Evolutionary conservation across 148 eudicot genomes (phyloP), one percentile per base, ranked within the genome.

Genomic region (Camellia lanceoleosa): DNA sequence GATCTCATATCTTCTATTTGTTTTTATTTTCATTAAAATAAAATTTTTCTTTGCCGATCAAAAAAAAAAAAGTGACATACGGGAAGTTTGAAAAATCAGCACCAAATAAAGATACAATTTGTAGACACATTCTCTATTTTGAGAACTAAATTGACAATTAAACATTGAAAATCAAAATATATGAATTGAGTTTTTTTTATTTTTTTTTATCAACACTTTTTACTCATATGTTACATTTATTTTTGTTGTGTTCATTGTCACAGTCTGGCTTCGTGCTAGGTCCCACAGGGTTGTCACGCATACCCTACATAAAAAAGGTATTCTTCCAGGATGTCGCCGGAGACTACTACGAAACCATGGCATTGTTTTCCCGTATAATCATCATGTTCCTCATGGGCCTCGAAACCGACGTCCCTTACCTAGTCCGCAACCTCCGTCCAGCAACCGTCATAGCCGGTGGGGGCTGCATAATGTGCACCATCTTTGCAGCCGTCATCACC

Each of bases 201-300:
- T 23, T 23, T 30, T 1, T 30, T 30, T 30, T 30, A 30, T 30
- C 38, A 30, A 1, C 38, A 30, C 1, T 30, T 30, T 30, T 30
- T 30, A 30, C 38, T 30, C 38, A 30, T 30, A 30, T 30, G 38
- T 30, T 30, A 30, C 1, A 19, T 6, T 61, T 68, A 11, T 51
- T 20, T 2, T 74, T 4, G 5, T 47, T 41, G 43, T n/a, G 46
- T 65, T 61, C 47, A 11, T 71, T 67, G 4, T 74, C 70, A 82
- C 99, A 96, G 99, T 94, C 99, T 4, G 99, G 99, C 14, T 80
- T 92, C 68, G 83, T 96, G 76, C 81, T 93, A 30, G 95, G 98
- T 18, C 98, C 94, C 30, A 90, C 99, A 1, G 83, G 87, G 19
- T 82, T 96, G 38, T 93, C 99, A 3, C 88, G 70, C 47, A 87